Evolutionary conservation across 441 rosid genomes (phyloP).

Genomic region (Mallotus japonicus): DNA sequence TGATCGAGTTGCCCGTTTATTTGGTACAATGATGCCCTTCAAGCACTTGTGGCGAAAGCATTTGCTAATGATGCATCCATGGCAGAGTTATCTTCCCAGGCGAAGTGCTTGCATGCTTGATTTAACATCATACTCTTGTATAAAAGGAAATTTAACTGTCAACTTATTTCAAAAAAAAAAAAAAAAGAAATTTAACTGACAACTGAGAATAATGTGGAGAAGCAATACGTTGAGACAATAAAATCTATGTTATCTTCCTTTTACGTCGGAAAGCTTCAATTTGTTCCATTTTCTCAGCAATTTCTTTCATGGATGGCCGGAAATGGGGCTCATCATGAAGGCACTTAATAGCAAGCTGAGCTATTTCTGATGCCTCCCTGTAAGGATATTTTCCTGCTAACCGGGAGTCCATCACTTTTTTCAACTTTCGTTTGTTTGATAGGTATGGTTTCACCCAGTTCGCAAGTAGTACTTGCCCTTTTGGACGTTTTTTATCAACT

Average conservation of each 20-base stretch:
- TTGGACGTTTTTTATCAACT: slow-evolving; percentile 47
- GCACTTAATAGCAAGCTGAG: slow-evolving; percentile 46
- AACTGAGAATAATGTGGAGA: not conserved
- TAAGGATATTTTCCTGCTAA: slow-evolving; percentile 46
- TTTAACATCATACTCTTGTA: not conserved
- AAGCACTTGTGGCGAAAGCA: not conserved
- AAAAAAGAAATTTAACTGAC: not conserved
- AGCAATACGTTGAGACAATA: not conserved
- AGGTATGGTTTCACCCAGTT: slow-evolving; percentile 52
- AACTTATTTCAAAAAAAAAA: too few relatives aligned
- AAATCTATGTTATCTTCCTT: not conserved
- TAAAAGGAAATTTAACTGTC: not conserved
- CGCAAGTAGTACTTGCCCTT: slow-evolving; percentile 33
- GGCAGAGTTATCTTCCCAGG: not conserved
- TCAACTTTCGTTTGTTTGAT: slow-evolving; percentile 42
- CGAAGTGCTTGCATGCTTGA: not conserved
- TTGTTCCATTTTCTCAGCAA: slow-evolving; percentile 35
- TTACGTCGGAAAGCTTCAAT: slow-evolving; percentile 21
- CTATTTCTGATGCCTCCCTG: slow-evolving; percentile 41
- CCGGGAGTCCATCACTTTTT: slow-evolving; percentile 54
- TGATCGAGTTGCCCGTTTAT: too few relatives aligned
- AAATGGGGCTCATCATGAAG: slow-evolving; percentile 48
- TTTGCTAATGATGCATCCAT: not conserved
- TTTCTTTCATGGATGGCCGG: slow-evolving; percentile 56
- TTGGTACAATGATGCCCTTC: not conserved